Base-by-base conservation (phyloP, 169 alveolate genomes). In the Theileria luwenshuni region DNA sequence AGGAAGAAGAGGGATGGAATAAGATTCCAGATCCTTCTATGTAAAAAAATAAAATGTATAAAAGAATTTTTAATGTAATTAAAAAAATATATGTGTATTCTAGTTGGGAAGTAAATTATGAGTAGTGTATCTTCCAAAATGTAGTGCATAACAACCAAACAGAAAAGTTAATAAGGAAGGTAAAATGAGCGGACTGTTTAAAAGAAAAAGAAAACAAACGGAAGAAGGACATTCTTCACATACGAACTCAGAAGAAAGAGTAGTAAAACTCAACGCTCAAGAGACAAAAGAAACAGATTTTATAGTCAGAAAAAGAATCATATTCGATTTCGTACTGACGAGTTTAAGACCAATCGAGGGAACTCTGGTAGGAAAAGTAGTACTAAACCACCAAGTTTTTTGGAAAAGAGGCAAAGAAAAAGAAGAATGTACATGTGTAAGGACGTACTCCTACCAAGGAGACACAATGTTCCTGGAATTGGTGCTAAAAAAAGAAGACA, bases 251-350 rank as follows among this genome's bases (percentile, higher is more conserved):
- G 65, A 56, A 17, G 32, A 28, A 15, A 33, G 65, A 28, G 47
- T 56, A 27, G 65, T 56, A 43, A 38, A 21, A 27, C 38, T 56
- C 45, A 56, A 56, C 32, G 38, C 30, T 25, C 45, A 25, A 0
- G 47, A 56, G 21, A 33, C 38, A 43, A 56, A 56, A 21, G 5
- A 38, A 6, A 5, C 35, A 12, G 65, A 56, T 25, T 27, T 56
- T 19, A 21, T 21, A 33, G 42, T 56, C 30, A 56, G 65, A 43
- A 56, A 56, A 27, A 28, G 47, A 56, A 25, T 56, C 0, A 10
- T 56, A 25, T 56, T 56, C 43, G 65, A 56, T 41, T 56, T 56
- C 65, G 45, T 56, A 28, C 65, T 56, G n/a, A 17, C 30, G 10
- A 56, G 45, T 3, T 56, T 28, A 27, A 28, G 45, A 2, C 65